Evolutionary conservation across 495 filamentous ascomycete species (phyloP).

Genomic region (Aspergillus avenaceus): DNA sequence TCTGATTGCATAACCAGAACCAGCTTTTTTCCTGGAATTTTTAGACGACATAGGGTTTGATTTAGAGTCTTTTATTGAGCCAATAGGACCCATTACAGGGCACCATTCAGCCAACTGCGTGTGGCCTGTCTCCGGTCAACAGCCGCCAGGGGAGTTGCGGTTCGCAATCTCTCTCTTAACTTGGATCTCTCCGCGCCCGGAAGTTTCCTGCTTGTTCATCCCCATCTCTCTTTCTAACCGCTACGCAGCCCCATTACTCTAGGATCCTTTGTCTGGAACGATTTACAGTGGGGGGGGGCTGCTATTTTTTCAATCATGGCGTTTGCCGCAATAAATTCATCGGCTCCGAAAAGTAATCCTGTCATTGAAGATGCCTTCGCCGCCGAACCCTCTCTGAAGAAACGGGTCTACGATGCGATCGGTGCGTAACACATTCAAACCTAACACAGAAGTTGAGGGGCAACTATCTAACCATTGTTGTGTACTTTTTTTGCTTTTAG

Average conservation of each 20-base stretch:
- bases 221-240: not conserved
- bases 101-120: not conserved
- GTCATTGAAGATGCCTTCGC: slow-evolving; percentile 45
- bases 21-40: not conserved
- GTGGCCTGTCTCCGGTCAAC: not conserved
- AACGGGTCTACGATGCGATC: slow-evolving; percentile 49
- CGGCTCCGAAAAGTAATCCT: slow-evolving; percentile 19
- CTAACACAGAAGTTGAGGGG: not conserved
- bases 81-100: not conserved
- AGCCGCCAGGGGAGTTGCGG: slow-evolving; percentile 2
- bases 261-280: not conserved
- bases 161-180: slow-evolving; percentile 1
- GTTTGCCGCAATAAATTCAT: slow-evolving; percentile 41
- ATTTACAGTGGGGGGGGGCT: slow-evolving; percentile 1
- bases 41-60: not conserved
- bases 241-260: slow-evolving; percentile 1
- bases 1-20: slow-evolving; percentile 19
- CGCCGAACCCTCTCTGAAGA: slow-evolving; percentile 38
- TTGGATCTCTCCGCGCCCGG: not conserved
- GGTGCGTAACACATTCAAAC: slow-evolving; percentile 27
- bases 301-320: slow-evolving; percentile 28
- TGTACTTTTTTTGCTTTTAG: slow-evolving; percentile 23
- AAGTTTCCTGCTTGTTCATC: not conserved
- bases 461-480: slow-evolving; percentile 7
- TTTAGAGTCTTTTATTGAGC: not conserved